Conservation (phyloP, 495 filamentous ascomycete species). For the Cercophora sp. region DNA sequence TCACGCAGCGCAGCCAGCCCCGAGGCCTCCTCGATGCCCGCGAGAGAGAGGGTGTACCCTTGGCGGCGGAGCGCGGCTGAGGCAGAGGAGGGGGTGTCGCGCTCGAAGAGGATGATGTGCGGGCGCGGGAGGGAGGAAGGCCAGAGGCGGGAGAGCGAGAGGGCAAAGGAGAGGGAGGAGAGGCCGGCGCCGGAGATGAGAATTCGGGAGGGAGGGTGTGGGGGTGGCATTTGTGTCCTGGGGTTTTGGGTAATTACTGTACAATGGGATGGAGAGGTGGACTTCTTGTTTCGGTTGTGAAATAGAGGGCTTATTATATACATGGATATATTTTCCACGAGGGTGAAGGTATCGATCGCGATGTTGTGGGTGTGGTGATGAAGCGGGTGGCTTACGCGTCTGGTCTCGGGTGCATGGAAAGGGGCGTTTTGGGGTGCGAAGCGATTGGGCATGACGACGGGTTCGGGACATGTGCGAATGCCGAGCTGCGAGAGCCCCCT, state of each 20-base stretch:
- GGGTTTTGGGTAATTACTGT: neutral
- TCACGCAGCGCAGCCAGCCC: slow-evolving; percentile 23
- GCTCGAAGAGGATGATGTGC: slow-evolving; percentile 51
- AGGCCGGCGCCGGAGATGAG: slow-evolving; percentile 53
- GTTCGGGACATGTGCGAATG: too few relatives aligned
- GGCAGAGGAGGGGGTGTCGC: slow-evolving; percentile 45
- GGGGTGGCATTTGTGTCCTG: neutral
- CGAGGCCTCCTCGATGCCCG: slow-evolving; percentile 21
- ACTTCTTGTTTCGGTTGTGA: too few relatives aligned
- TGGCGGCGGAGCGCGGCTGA: too few relatives aligned
- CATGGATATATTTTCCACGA: too few relatives aligned
- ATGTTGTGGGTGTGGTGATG: too few relatives aligned
- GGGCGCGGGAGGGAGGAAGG: slow-evolving; percentile 42
- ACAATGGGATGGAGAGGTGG: neutral
- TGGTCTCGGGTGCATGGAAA: too few relatives aligned
- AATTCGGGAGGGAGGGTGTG: slow-evolving; percentile 47
- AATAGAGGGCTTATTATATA: too few relatives aligned
- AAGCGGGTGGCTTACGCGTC: too few relatives aligned
- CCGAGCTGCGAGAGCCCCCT: too few relatives aligned
- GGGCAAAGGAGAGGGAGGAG: slow-evolving; percentile 47
- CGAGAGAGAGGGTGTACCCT: slow-evolving; percentile 35
- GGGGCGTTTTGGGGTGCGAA: too few relatives aligned
- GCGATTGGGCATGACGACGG: too few relatives aligned
- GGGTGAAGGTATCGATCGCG: too few relatives aligned
- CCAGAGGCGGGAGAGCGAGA: slow-evolving; percentile 39